These are phyloP conservation scores for Nicotiana rustica DNA, from an alignment of 305 asterid species.

Conservation along the genomic window DNA sequence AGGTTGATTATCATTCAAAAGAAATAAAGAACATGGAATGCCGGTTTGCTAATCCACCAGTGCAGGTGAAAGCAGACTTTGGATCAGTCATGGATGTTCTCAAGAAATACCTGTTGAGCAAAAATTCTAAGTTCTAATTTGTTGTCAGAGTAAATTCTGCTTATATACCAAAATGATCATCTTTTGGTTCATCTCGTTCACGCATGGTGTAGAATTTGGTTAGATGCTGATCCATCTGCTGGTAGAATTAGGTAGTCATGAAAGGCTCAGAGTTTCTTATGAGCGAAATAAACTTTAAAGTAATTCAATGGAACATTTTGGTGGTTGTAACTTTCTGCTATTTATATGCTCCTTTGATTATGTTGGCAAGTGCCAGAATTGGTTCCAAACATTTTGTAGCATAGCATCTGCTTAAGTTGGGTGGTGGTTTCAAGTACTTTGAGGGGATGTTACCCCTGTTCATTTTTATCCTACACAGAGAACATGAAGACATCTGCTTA, in stretches of 20 bases:
- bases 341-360: neutral
- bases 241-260: conserved; percentile 24
- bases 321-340: conserved; percentile 19
- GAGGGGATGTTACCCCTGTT: neutral
- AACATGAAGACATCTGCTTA: conserved; percentile 9
- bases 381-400: conserved; percentile 7
- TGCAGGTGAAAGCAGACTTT: conserved; percentile 45
- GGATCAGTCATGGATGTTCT: conserved; percentile 48
- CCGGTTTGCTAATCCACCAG: conserved; percentile 41
- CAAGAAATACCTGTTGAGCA: conserved; percentile 38
- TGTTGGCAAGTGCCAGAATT: neutral
- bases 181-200: conserved; percentile 23
- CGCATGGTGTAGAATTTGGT: conserved; percentile 6
- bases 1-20: conserved; percentile 43
- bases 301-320: neutral
- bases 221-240: neutral
- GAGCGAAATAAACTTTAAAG: conserved; percentile 5
- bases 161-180: conserved; percentile 29
- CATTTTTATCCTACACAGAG: neutral
- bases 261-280: conserved; percentile 12
- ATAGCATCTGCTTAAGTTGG: neutral
- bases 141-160: conserved; percentile 33
- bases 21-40: conserved; percentile 43
- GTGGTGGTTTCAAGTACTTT: neutral
- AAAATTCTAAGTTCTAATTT: conserved; percentile 40